These are phyloP conservation scores for Aspergillus neotritici DNA, from an alignment of 2,329 filamentous ascomycete genomes.

Conservation along the genomic window DNA sequence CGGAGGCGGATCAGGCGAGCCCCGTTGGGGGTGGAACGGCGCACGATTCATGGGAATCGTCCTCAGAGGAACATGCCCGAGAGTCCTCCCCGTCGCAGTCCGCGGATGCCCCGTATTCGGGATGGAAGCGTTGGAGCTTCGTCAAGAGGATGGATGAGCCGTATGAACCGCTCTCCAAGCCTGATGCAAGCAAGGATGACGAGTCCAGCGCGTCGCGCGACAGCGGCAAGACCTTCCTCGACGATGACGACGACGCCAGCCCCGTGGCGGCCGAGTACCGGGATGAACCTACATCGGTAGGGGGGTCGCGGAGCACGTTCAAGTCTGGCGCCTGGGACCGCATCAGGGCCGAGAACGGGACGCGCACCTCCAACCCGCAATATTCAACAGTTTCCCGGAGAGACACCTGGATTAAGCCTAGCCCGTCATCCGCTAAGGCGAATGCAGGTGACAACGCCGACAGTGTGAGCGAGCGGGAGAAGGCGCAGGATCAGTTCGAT, in stretches of 20 bases:
- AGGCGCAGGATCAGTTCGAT: slow-evolving; percentile 42
- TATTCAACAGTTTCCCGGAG: not conserved
- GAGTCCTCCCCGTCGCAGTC: too few species aligned
- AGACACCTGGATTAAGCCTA: not conserved
- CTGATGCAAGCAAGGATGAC: too few species aligned
- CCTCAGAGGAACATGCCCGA: too few species aligned
- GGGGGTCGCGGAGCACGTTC: slow-evolving; percentile 1
- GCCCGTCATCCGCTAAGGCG: not conserved
- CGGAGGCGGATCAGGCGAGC: slow-evolving; percentile 4
- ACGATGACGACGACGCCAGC: slow-evolving; percentile 33
- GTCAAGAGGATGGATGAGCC: too few species aligned
- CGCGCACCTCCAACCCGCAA: not conserved
- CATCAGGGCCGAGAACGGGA: slow-evolving; percentile 27
- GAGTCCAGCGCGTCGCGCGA: slow-evolving; percentile 4
- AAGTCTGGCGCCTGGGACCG: slow-evolving; percentile 36
- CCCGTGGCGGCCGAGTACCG: slow-evolving; percentile 32
- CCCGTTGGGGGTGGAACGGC: not conserved
- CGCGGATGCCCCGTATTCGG: too few species aligned
- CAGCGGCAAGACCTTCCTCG: slow-evolving; percentile 26
- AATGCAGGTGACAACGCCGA: slow-evolving; percentile 13
- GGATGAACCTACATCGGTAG: slow-evolving; percentile 5
- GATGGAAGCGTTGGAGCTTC: too few species aligned
- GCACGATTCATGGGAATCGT: not conserved
- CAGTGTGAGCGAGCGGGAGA: slow-evolving; percentile 27
- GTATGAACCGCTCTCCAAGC: too few species aligned